phyloP scores from a whole-genome alignment of 2,329 filamentous ascomycete species.

The Aspergillus clavatus region DNA sequence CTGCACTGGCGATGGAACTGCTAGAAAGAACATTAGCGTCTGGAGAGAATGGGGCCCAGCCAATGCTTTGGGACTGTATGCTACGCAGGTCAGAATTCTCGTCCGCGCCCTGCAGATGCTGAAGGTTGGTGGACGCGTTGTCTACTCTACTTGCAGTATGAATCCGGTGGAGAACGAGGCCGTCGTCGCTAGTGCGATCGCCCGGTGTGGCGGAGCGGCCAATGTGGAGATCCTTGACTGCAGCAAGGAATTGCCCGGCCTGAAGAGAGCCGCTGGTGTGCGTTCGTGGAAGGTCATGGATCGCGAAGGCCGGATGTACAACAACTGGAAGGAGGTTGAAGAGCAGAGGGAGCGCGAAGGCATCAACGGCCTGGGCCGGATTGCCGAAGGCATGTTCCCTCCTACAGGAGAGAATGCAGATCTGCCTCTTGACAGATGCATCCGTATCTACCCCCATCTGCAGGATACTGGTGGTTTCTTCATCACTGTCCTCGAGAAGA shows the following conservation, averaged over 20 bases:
- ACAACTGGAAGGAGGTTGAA: conserved; percentile 75
- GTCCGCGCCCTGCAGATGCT: conserved; percentile 92
- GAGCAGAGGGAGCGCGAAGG: conserved; percentile 59
- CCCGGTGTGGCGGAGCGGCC: conserved; percentile 74
- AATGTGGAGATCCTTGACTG: conserved; percentile 85
- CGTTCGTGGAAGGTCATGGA: conserved; percentile 88
- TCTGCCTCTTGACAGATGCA: conserved; percentile 81
- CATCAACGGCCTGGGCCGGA: conserved; percentile 59
- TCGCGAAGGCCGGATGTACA: conserved; percentile 73
- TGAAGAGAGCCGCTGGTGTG: conserved; percentile 73
- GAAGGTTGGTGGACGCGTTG: conserved; percentile 87
- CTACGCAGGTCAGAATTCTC: conserved; percentile 82
- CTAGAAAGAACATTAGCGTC: conserved; percentile 85
- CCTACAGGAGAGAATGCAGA: conserved; percentile 52
- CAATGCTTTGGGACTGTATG: conserved; percentile 80
- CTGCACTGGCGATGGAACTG: conserved; percentile 91
- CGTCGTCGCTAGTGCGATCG: conserved; percentile 80
- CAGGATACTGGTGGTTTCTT: conserved; percentile 98
- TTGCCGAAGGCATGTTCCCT: conserved; percentile 82
- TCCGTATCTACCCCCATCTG: conserved; percentile 89
- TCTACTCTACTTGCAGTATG: conserved; percentile 98
- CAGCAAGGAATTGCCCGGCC: conserved; percentile 66
- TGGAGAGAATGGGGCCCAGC: conserved; percentile 94
- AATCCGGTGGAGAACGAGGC: conserved; percentile 98
- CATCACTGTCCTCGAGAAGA: conserved; percentile 91